Evolutionary conservation across 441 rosid genomes (phyloP), one percentile per base, ranked within the genome.

Genomic region (Adansonia grandidieri): DNA sequence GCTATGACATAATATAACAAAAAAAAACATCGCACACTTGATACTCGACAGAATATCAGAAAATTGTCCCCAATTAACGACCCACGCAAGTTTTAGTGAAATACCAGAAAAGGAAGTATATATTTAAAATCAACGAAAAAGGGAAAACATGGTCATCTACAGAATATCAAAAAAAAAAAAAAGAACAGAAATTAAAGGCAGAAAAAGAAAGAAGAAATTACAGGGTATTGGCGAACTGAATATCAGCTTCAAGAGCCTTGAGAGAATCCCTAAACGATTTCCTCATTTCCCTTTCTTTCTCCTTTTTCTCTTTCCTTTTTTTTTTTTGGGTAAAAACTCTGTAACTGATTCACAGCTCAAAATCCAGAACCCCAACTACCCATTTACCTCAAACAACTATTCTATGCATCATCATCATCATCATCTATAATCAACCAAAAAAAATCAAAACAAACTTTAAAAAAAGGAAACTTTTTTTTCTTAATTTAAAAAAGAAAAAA

Each of bases 211-310:
- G 13, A 28, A 78, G 67, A 69, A 76, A 22, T 84, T 89, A 96
- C 99, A 96, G 86, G 71, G 98, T 90, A 81, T 96, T 96, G 80
- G 99, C 99, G 74, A 91, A 91, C 83, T 96, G 99, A 54, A 96
- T 96, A 90, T 96, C 99, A 82, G 99, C 98, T 89, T 96, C 97
- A 56, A 96, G 97, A 73, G 97, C 95, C 84, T 96, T 96, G 19
- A 94, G 92, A 65, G 99, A 94, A 86, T 96, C 98, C 88, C 92
- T 96, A 76, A 94, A 94, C 64, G 93, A 96, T 83, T 96, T 96
- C 88, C 97, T 79, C 98, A 96, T 96, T 48, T 84, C 77, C 50
- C 78, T 75, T 62, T 20, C 48, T 37, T 20, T 44, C 44, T 45
- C 62, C 45, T 42, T 9, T 51, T 5, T 20, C 42, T 54, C 45